These are phyloP conservation scores for Hirsutella minnesotensis DNA, from an alignment of 2,329 filamentous ascomycete species.

Conservation along the genomic window DNA sequence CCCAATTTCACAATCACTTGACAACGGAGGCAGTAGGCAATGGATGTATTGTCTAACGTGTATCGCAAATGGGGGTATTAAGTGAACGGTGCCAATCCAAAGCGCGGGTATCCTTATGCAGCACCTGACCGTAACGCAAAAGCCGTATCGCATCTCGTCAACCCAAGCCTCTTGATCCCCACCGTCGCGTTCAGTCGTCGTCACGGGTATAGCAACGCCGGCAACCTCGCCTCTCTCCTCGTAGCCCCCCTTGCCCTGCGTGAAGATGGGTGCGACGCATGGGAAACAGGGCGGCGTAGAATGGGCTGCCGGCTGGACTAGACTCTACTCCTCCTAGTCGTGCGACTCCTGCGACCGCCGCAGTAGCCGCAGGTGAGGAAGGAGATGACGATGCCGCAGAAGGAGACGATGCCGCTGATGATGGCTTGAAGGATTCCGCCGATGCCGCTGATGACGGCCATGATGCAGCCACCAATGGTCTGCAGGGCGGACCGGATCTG, in stretches of 20 bases:
- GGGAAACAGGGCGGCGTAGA: not conserved
- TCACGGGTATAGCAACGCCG: not conserved
- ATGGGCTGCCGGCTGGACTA: not conserved
- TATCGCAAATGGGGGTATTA: constrained; percentile 3
- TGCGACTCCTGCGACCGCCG: constrained; percentile 11
- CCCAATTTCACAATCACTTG: not conserved
- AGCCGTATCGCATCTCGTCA: not conserved
- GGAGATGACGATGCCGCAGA: constrained; percentile 54
- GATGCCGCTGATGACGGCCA: constrained; percentile 57
- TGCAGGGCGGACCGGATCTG: constrained; percentile 48
- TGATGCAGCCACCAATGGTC: constrained; percentile 54
- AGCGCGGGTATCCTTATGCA: constrained; percentile 1
- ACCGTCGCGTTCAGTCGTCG: not conserved
- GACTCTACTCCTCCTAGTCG: constrained; percentile 11
- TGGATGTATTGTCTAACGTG: not conserved
- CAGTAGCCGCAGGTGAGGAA: constrained; percentile 47
- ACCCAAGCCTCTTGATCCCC: not conserved
- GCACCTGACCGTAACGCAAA: not conserved
- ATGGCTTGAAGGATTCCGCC: constrained; percentile 53
- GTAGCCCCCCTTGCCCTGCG: not conserved
- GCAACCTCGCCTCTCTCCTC: not conserved
- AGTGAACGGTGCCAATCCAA: not conserved
- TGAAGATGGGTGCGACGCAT: not conserved
- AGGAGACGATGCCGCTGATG: constrained; percentile 51
- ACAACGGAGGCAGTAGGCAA: not conserved